These are phyloP conservation scores for Prinsepia uniflora DNA, from an alignment of 306 rosid species.

Conservation along the genomic window DNA sequence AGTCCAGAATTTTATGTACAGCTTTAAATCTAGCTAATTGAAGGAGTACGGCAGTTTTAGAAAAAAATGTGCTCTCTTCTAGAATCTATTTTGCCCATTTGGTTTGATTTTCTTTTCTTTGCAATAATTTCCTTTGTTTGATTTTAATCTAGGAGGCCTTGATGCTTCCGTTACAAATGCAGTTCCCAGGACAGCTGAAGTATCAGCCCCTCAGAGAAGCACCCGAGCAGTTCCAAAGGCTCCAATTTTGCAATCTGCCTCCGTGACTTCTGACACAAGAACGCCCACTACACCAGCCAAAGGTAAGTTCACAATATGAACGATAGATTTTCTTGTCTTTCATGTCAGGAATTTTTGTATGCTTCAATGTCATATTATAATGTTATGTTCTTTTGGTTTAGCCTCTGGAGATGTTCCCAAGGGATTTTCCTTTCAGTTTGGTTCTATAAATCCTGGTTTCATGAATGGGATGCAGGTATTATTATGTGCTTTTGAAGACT, in stretches of 20 bases:
- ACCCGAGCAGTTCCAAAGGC: slow-evolving; percentile 54
- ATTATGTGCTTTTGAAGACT: slow-evolving; percentile 12
- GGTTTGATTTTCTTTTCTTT: slow-evolving; percentile 20
- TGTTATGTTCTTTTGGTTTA: slow-evolving; percentile 23
- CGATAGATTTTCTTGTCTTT: neutral
- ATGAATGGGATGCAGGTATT: slow-evolving; percentile 74
- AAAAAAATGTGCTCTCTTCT: neutral
- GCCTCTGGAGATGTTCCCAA: slow-evolving; percentile 65
- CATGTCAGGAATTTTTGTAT: neutral
- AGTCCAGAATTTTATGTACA: neutral
- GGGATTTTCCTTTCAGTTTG: slow-evolving; percentile 74
- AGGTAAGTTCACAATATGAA: slow-evolving; percentile 41
- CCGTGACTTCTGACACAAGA: slow-evolving; percentile 42
- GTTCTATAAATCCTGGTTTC: slow-evolving; percentile 68
- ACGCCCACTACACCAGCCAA: slow-evolving; percentile 47
- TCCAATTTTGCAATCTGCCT: slow-evolving; percentile 60
- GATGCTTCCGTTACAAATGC: slow-evolving; percentile 46
- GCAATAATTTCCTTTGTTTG: neutral
- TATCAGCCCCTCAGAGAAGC: slow-evolving; percentile 51
- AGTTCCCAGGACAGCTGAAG: slow-evolving; percentile 53
- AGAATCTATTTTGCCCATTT: slow-evolving; percentile 3
- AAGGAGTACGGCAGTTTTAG: neutral
- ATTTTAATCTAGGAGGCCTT: slow-evolving; percentile 39
- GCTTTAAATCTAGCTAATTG: neutral
- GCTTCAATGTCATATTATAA: neutral